Evolutionary conservation across 768 basidiomycete species (phyloP), one percentile per base, ranked within the genome.

Genomic region (Obba rivulosa): DNA sequence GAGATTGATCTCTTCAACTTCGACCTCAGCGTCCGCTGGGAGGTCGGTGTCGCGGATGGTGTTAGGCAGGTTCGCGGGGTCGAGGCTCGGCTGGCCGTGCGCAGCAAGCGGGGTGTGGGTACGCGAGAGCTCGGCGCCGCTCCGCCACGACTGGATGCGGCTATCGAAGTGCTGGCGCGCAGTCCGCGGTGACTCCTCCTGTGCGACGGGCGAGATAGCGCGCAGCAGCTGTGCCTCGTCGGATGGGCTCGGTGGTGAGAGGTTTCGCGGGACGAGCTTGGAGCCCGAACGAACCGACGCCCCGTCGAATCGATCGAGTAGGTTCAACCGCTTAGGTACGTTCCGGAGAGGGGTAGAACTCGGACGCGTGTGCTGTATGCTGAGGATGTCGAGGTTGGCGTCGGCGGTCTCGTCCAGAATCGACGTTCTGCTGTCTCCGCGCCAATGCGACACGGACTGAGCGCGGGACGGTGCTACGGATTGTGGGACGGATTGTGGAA

Each of bases 141-240:
- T 77, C 48, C 84, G 74, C 87, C 87, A 90, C 3, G 78, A 77
- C 46, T 76, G 77, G 25, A 89, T 82, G 35, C 78, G 71, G 46
- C 47, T 69, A 48, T 81, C 75, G 16, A 88, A 63, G 21, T 68
- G 62, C 58, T 73, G 77, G 50, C 54, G 48, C n/a, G 73, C 72
- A 3, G 70, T 70, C 57, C 69, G 68, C 5, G 80, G 79, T 51
- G 79, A 78, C 7, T 80, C 78, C 50, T 76, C 77, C 63, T 87
- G 85, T 8, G 68, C 71, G 23, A 85, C 79, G 3, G 85, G 81
- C 1, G 83, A 79, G 16, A 87, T 62, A 20, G 65, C 60, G 20
- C 70, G 73, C n/a, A 45, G 25, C 25, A 48, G 28, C 58, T 66
- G 45, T 1, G 40, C 28, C 16, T 52, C 46, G 8, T 39, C 31